A percentile compares a stretch with the other conserved stretches of the same genome.
These are phyloP conservation scores for Nasturtium officinale DNA, from an alignment of 345 rosid species.

Conservation along the genomic window DNA sequence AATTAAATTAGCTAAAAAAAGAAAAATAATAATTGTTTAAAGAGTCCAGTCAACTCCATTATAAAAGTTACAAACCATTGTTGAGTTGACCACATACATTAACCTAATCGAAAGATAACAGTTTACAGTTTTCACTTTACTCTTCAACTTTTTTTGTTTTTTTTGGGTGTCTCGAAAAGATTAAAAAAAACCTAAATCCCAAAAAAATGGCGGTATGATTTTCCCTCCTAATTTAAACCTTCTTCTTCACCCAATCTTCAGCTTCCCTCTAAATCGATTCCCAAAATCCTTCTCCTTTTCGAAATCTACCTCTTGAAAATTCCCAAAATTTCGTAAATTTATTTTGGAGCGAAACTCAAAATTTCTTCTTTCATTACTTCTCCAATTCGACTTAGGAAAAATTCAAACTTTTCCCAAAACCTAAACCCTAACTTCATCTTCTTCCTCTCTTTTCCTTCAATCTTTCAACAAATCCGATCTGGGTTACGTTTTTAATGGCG, in stretches of 20 bases:
- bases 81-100: background rate
- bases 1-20: background rate
- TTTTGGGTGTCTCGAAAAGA: background rate
- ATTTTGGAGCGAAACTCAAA: slow-evolving; percentile 28
- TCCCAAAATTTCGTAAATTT: background rate
- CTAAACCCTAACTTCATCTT: slow-evolving; percentile 28
- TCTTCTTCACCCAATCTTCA: background rate
- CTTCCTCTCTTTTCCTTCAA: background rate
- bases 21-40: background rate
- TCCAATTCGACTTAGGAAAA: background rate
- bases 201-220: slow-evolving; percentile 34
- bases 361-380: background rate
- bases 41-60: background rate
- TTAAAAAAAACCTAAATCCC: slow-evolving; percentile 21
- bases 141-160: background rate
- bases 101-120: background rate
- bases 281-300: slow-evolving; percentile 11
- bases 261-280: slow-evolving; percentile 37
- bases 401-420: background rate
- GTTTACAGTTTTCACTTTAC: background rate
- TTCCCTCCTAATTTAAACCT: slow-evolving; percentile 43
- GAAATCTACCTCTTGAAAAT: background rate
- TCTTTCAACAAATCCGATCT: background rate
- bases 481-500: slow-evolving; percentile 23
- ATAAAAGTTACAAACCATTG: background rate